Evolutionary conservation across 495 filamentous ascomycete species (phyloP), one percentile per base, ranked within the genome.

Genomic region (Bathelium albidoporum): DNA sequence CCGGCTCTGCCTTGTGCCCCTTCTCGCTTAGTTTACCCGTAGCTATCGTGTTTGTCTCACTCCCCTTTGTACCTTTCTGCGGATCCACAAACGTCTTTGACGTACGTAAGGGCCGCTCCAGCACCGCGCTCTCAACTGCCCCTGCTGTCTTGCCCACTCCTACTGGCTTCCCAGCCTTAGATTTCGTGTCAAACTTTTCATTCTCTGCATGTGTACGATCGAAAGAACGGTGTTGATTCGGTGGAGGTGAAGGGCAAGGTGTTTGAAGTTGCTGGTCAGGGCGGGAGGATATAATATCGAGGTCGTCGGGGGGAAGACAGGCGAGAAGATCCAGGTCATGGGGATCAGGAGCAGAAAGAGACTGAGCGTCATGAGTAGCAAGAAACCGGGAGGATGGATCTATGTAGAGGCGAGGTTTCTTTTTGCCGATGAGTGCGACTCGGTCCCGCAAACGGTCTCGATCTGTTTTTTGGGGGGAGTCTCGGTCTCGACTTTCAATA

Each of bases 1-100:
- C 66, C 32, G 68, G 52, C 16, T 65, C 65, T 18, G 62, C 32
- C 41, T 58, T 36, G 16, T 55, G 12, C 12, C 49, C 16, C 0
- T 29, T 9, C 20, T 20, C 44, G 14, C 20, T 29, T 20, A 29
- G 2, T 16, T 24, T 55, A 9, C 24, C 49, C 49, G 18, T 20
- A 20, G 3, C 20, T 24, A 12, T 26, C 24, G 3, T 18, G 5
- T 49, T 24, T 24, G 2, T 29, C 49, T 55, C 5, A 0, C 24
- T 24, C 14, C n/a, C 44, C n/a, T 20, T 5, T 49, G 5, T 2
- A 2, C 44, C 10, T 0, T 20, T 18, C n/a, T 0, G 0, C 11
- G 12, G n/a, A n/a, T n/a, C n/a, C 1, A 2, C 1, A 49, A 41
- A 41, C 36, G 44, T 20, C 44, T 20, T 20, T 20, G 44, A 5